phyloP scores from a whole-genome alignment of 768 basidiomycete genomes.

The Pleurotus cornucopiae region DNA sequence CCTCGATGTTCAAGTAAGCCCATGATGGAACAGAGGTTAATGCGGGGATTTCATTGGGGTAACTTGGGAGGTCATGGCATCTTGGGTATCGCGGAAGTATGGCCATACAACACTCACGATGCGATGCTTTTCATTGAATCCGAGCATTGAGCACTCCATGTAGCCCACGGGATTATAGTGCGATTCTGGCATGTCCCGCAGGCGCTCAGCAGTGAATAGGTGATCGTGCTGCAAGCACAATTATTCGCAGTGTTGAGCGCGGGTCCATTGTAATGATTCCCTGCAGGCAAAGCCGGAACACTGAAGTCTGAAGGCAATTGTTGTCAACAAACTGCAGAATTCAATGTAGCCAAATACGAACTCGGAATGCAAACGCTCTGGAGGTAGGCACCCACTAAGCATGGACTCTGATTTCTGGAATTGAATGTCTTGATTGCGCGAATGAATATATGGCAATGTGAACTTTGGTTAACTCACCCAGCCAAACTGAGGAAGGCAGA shows the following conservation, averaged over 20 bases:
- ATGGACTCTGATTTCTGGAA: slow-evolving; percentile 27
- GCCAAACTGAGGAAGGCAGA: slow-evolving; percentile 6
- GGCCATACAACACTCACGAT: neutral
- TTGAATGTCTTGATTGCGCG: slow-evolving; percentile 14
- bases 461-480: slow-evolving; percentile 15
- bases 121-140: slow-evolving; percentile 21
- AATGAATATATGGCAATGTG: slow-evolving; percentile 1
- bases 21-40: slow-evolving; percentile 53
- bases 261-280: slow-evolving; percentile 12
- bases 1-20: slow-evolving; percentile 53
- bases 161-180: slow-evolving; percentile 40
- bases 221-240: slow-evolving; percentile 55
- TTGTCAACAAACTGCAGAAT: neutral
- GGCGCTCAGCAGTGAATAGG: slow-evolving; percentile 52
- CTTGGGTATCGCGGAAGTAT: too few relatives aligned
- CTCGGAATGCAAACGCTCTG: slow-evolving; percentile 28
- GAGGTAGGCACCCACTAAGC: slow-evolving; percentile 25
- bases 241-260: slow-evolving; percentile 21
- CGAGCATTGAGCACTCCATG: slow-evolving; percentile 47
- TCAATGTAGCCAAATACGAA: neutral
- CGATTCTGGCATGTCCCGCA: slow-evolving; percentile 54
- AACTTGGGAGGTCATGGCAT: slow-evolving; percentile 25
- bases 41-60: slow-evolving; percentile 40
- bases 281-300: slow-evolving; percentile 16
- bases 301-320: slow-evolving; percentile 20